phyloP scores from a whole-genome alignment of 331 rosid species.

The Rhamnella rubrinervis region DNA sequence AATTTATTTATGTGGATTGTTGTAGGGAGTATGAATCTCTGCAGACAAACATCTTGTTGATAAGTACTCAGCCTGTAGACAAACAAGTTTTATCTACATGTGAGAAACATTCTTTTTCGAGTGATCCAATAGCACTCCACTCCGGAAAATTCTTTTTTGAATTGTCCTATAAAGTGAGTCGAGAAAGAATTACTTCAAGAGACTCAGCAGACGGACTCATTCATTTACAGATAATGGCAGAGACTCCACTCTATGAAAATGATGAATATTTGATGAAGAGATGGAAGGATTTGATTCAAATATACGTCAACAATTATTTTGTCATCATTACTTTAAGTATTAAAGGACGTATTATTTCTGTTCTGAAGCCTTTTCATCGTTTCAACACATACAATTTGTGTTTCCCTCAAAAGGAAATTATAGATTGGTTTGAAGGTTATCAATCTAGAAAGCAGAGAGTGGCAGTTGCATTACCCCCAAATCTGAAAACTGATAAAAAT shows the following conservation, averaged over 20 bases:
- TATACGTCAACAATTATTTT: accelerated
- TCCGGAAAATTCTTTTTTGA: background rate
- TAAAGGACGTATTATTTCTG: background rate
- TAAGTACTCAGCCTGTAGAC: no score
- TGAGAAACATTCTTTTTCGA: background rate
- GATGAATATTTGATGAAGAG: no score
- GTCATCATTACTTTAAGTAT: background rate
- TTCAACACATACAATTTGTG: background rate
- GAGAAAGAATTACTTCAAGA: background rate
- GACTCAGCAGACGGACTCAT: background rate
- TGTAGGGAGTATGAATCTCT: no score
- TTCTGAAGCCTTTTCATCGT: background rate
- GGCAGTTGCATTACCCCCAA: background rate
- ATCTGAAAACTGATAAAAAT: background rate
- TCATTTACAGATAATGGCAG: background rate
- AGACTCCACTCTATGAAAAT: background rate
- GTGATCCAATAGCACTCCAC: no score
- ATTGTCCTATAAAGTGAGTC: background rate
- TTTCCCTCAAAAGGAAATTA: constrained; percentile 12
- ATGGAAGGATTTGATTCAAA: background rate
- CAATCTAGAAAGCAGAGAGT: background rate
- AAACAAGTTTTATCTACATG: no score
- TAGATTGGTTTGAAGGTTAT: background rate
- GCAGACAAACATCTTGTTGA: no score
- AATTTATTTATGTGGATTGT: no score